Evolutionary conservation across 805 yeast species (phyloP).

Genomic region (Komagataella ulmi): DNA sequence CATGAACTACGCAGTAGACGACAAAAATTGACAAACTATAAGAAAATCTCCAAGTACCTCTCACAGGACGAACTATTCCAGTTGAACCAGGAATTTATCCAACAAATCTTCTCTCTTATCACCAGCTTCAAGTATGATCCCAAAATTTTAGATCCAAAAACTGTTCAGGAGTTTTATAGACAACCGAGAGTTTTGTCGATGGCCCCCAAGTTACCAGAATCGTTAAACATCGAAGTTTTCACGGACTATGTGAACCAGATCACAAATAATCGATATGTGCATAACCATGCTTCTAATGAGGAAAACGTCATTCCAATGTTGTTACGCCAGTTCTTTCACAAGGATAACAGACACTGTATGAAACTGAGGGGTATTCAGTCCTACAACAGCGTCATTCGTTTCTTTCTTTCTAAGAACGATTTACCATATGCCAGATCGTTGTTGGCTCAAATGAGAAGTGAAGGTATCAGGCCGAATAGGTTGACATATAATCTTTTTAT

Average conservation of each 20-base stretch:
- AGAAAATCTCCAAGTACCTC: not conserved
- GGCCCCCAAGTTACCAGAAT: not conserved
- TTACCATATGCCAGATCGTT: conserved; percentile 25
- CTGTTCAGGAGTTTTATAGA: not conserved
- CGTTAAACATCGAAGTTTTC: conserved; percentile 1
- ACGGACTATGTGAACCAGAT: conserved; percentile 1
- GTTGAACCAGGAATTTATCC: not conserved
- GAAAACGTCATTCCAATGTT: conserved; percentile 24
- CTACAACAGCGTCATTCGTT: conserved; percentile 25
- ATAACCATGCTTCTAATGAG: conserved; percentile 20
- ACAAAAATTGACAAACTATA: not conserved
- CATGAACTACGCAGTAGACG: not conserved
- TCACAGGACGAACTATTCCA: not conserved
- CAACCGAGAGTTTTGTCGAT: not conserved
- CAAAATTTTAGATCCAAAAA: not conserved
- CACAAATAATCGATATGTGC: conserved; percentile 2
- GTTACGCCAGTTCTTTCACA: conserved; percentile 24
- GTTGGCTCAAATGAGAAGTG: conserved; percentile 24
- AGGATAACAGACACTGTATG: conserved; percentile 19
- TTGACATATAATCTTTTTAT: conserved; percentile 25
- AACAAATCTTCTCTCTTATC: not conserved
- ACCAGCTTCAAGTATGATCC: not conserved
- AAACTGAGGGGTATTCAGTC: conserved; percentile 15
- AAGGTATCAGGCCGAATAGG: conserved; percentile 18
- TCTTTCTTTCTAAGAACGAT: conserved; percentile 22